Conservation (phyloP, 139 green algal species). For the Pleodorina starrii region DNA sequence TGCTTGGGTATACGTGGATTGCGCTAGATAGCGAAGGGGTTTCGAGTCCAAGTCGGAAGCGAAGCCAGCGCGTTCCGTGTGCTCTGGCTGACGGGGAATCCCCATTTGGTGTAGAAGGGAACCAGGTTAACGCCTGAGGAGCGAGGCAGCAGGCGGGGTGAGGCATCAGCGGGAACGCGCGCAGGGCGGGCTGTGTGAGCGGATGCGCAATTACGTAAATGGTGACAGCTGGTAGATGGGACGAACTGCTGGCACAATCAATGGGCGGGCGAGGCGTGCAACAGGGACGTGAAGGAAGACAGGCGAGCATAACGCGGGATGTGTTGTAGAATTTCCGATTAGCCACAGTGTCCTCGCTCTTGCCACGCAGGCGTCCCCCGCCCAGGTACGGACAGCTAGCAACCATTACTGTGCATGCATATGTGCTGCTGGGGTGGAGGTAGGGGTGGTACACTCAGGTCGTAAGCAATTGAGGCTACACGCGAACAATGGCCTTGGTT, state of each 20-base stretch:
- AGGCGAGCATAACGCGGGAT: neutral
- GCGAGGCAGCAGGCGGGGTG: neutral
- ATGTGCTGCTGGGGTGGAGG: no score
- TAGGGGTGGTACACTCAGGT: no score
- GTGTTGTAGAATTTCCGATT: no score
- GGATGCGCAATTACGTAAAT: neutral
- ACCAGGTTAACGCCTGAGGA: slow-evolving; percentile 9
- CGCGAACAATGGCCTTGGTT: no score
- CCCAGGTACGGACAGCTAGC: no score
- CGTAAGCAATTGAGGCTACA: no score
- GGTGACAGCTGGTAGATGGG: neutral
- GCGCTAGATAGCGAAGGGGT: neutral
- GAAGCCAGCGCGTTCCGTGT: neutral
- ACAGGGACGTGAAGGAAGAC: neutral
- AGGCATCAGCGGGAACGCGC: neutral
- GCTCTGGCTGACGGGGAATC: neutral
- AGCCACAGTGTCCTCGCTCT: no score
- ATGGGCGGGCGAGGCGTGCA: neutral
- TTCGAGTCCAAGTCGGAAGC: neutral
- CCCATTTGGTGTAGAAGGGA: slow-evolving; percentile 14
- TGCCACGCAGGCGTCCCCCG: no score
- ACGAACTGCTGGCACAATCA: neutral
- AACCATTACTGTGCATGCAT: no score
- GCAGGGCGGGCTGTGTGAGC: neutral
- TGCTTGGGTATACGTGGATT: no score